A percentile compares a stretch with the other conserved stretches of the same genome.
Evolutionary conservation across 495 filamentous ascomycete genomes (phyloP).

Genomic region (Pseudomonodictys pantanalensis): DNA sequence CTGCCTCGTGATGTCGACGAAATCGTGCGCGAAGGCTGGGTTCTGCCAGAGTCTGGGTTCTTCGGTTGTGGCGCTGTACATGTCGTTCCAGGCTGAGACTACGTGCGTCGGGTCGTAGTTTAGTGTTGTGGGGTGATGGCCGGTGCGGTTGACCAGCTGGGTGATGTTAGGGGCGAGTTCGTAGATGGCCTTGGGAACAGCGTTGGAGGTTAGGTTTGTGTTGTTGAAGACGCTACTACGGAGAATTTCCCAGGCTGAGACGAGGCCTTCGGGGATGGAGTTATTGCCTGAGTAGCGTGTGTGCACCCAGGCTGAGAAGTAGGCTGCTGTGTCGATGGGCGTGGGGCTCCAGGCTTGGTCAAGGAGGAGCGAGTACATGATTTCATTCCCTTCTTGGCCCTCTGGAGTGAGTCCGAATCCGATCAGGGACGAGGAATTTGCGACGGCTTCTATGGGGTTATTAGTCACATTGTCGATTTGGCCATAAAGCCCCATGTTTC

Average conservation of each 20-base stretch:
- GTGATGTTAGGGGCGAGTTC: constrained; percentile 45
- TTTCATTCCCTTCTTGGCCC: constrained; percentile 56
- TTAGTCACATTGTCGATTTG: constrained; percentile 51
- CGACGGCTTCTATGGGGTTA: constrained; percentile 47
- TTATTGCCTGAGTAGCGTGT: constrained; percentile 44
- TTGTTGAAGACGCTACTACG: constrained; percentile 53
- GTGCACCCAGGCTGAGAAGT: constrained; percentile 51
- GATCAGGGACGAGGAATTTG: constrained; percentile 42
- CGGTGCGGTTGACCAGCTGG: constrained; percentile 42
- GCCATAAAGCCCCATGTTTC: constrained; percentile 53
- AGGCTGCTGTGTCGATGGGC: constrained; percentile 47
- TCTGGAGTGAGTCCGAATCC: constrained; percentile 52
- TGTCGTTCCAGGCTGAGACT: constrained; percentile 44
- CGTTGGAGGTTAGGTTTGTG: constrained; percentile 45
- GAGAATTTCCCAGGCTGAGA: constrained; percentile 50
- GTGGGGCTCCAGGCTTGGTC: constrained; percentile 50
- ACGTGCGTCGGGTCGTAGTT: constrained; percentile 47
- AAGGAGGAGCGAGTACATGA: constrained; percentile 52
- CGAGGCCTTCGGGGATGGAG: constrained; percentile 41
- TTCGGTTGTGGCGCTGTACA: constrained; percentile 43
- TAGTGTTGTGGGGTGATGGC: constrained; percentile 46
- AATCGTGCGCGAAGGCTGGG: constrained; percentile 49
- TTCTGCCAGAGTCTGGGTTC: constrained; percentile 47
- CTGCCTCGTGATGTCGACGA: constrained; percentile 54
- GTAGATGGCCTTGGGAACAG: constrained; percentile 50